Base-by-base conservation (phyloP, 139 green algal species). In the Chlorella sp. region DNA sequence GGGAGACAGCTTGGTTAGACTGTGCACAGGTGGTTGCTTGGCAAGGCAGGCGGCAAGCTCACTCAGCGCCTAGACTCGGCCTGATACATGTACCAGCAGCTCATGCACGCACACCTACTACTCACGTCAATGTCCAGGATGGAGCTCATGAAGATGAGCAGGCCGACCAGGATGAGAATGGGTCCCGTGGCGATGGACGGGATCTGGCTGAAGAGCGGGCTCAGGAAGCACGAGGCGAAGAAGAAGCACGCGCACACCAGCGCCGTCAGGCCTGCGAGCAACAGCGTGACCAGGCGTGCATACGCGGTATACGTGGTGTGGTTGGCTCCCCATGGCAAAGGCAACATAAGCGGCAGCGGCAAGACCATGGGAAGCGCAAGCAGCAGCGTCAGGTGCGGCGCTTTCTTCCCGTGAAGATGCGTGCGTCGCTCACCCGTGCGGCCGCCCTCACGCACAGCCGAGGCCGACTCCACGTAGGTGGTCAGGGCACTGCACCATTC, bases 131-230 rank as follows among this genome's bases (percentile, higher is more conserved):
- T 71, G 30, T 75, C 71, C 6, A 63, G 22, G 29, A 83, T 79
- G 10, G 72, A 67, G 20, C 75, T 71, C 72, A 85, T 83, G 65
- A 88, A 83, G 67, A 88, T 88, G n/a, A 87, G 61, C 0, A 82
- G 75, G 1, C 83, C 83, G 32, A 88, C 79, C 29, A 75, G 70
- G 5, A 59, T 67, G 22, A 88, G 33, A 59, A 88, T 81, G 34
- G 83, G 83, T 0, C 71, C 74, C 1, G 83, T 88, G 29, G 83
- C 83, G n/a, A 88, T 85, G 63, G 65, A 49, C 0, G 82, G 78
- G 60, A 85, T 87, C 14, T 67, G 31, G 49, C 32, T 60, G 62
- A 82, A 78, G 29, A 78, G 31, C 0, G 74, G 74, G 31, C 14
- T 35, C 23, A 79, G 36, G 71, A 75, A 76, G 36, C 42, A 74